Percentiles rank a stretch among this genome's conserved stretches.
phyloP scores from a whole-genome alignment of 805 yeast genomes.

The Pichia manshurica region DNA sequence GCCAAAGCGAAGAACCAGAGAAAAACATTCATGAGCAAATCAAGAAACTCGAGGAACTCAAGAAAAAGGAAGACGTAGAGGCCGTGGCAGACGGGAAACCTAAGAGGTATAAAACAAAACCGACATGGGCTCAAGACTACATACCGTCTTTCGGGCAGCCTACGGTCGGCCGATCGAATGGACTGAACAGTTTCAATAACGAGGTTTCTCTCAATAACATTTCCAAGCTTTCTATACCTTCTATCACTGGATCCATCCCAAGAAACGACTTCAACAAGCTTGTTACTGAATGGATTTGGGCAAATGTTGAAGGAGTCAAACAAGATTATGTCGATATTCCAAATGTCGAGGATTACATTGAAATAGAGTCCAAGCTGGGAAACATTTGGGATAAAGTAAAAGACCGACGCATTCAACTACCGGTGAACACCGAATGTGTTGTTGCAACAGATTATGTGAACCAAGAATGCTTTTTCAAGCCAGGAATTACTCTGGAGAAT shows the following conservation, averaged over 20 bases:
- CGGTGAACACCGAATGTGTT: slow-evolving; percentile 64
- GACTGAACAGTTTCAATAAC: slow-evolving; percentile 3
- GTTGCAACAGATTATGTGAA: slow-evolving; percentile 44
- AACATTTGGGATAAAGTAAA: slow-evolving; percentile 57
- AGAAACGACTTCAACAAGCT: slow-evolving; percentile 76
- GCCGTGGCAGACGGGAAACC: slow-evolving; percentile 40
- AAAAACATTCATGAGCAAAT: slow-evolving; percentile 22
- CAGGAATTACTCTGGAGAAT: slow-evolving; percentile 60
- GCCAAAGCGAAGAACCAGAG: slow-evolving; percentile 1
- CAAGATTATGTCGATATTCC: slow-evolving; percentile 34
- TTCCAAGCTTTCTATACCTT: slow-evolving; percentile 30
- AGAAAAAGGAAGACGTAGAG: slow-evolving; percentile 19
- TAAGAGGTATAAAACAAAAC: slow-evolving; percentile 55
- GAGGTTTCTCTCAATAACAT: slow-evolving; percentile 12
- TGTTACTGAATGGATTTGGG: slow-evolving; percentile 85
- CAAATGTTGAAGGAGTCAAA: slow-evolving; percentile 63
- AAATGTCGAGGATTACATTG: slow-evolving; percentile 48
- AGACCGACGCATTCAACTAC: slow-evolving; percentile 58
- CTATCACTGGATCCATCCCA: slow-evolving; percentile 71
- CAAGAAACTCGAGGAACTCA: slow-evolving; percentile 28
- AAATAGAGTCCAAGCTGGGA: slow-evolving; percentile 73
- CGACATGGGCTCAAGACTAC: slow-evolving; percentile 83
- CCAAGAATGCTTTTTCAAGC: slow-evolving; percentile 51
- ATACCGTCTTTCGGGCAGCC: slow-evolving; percentile 32
- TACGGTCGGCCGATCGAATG: slow-evolving; percentile 5